Evolutionary conservation across 352 stramenopile species (phyloP).

Genomic region (Halophytophthora batemanensis): DNA sequence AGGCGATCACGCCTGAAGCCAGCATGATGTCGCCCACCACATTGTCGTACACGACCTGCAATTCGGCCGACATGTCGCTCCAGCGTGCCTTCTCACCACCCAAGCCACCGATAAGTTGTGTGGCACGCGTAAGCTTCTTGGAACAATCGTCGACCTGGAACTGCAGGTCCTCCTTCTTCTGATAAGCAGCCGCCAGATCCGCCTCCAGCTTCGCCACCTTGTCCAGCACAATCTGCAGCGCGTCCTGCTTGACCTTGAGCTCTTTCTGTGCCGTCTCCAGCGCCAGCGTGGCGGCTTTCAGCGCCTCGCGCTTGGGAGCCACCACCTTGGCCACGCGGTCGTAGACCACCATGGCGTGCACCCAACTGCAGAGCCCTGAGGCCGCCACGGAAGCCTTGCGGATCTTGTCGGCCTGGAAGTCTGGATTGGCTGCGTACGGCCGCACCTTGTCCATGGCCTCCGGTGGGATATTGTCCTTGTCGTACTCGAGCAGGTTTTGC

Average conservation of each 20-base stretch:
- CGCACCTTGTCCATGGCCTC: constrained; percentile 92
- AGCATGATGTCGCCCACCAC: constrained; percentile 93
- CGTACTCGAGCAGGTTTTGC: constrained; percentile 92
- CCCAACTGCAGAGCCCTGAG: constrained; percentile 93
- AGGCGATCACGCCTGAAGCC: constrained; percentile 92
- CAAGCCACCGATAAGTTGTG: constrained; percentile 92
- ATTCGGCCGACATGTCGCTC: constrained; percentile 85
- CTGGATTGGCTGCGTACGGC: constrained; percentile 77
- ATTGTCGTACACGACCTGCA: constrained; percentile 89
- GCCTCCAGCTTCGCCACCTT: constrained; percentile 89
- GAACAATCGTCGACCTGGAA: constrained; percentile 92
- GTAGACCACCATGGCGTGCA: constrained; percentile 96
- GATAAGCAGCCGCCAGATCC: constrained; percentile 87
- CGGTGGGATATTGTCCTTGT: constrained; percentile 93
- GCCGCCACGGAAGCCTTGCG: constrained; percentile 93
- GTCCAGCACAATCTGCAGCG: constrained; percentile 90
- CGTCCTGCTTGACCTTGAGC: constrained; percentile 88
- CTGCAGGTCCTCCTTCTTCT: constrained; percentile 90
- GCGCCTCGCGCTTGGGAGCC: constrained; percentile 89
- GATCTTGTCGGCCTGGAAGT: constrained; percentile 94
- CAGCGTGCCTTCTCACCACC: constrained; percentile 93
- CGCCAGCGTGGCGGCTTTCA: constrained; percentile 87
- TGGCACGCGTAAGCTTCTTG: constrained; percentile 90
- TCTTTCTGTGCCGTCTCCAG: constrained; percentile 85
- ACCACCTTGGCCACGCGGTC: constrained; percentile 92